These are phyloP conservation scores for Osmozyma mogii DNA, from an alignment of 805 yeast species.

Conservation along the genomic window DNA sequence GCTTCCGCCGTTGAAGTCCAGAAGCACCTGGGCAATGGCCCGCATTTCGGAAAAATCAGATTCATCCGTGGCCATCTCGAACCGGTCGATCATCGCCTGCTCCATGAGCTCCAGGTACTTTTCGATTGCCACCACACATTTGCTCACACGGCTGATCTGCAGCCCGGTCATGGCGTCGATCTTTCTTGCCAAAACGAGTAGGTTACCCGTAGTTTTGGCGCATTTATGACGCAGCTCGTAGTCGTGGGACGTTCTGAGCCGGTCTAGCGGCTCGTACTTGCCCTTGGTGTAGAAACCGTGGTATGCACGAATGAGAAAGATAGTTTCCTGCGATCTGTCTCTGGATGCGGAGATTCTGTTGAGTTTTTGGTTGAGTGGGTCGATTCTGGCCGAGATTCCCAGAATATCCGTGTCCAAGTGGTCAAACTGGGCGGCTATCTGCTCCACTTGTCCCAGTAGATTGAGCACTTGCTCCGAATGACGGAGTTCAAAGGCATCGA, in stretches of 20 bases:
- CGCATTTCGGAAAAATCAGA: slow-evolving; percentile 66
- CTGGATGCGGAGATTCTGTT: slow-evolving; percentile 63
- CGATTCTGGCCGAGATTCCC: slow-evolving; percentile 49
- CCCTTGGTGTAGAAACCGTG: slow-evolving; percentile 63
- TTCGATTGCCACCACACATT: slow-evolving; percentile 42
- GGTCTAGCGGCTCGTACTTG: slow-evolving; percentile 47
- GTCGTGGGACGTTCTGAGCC: slow-evolving; percentile 41
- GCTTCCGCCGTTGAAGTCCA: slow-evolving; percentile 77
- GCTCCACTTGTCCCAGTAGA: slow-evolving; percentile 40
- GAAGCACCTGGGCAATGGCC: slow-evolving; percentile 65
- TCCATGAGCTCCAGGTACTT: slow-evolving; percentile 75
- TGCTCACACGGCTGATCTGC: slow-evolving; percentile 37
- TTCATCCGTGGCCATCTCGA: slow-evolving; percentile 65
- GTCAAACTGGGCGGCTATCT: slow-evolving; percentile 40
- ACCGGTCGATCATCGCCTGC: slow-evolving; percentile 55
- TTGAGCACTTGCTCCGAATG: slow-evolving; percentile 63
- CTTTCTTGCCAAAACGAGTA: slow-evolving; percentile 58
- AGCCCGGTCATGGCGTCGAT: slow-evolving; percentile 34
- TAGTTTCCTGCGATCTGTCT: slow-evolving; percentile 64
- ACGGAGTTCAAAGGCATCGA: slow-evolving; percentile 50
- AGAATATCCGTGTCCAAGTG: slow-evolving; percentile 46
- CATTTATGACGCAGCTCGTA: slow-evolving; percentile 52
- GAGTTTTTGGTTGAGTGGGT: slow-evolving; percentile 63
- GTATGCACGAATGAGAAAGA: slow-evolving; percentile 68
- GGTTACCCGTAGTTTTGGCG: slow-evolving; percentile 60